A percentile compares a stretch with the other conserved stretches of the same genome.
Evolutionary conservation across 2,329 filamentous ascomycete species (phyloP).

Genomic region (Fusarium ramigenum): DNA sequence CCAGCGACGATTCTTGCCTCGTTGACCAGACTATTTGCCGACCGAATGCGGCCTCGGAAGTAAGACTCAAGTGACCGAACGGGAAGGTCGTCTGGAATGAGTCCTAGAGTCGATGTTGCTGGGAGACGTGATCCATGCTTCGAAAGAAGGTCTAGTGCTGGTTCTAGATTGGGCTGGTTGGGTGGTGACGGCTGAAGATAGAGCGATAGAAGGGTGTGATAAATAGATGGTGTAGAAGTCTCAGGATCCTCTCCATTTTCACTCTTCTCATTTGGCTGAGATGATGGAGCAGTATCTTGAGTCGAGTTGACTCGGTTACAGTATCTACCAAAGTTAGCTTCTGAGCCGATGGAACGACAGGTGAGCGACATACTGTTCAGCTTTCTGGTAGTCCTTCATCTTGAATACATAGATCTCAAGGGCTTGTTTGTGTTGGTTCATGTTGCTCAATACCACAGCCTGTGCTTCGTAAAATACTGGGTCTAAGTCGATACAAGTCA

Average conservation of each 20-base stretch:
- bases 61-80: slow-evolving; percentile 86
- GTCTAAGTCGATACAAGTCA: slow-evolving; percentile 61
- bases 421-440: slow-evolving; percentile 94
- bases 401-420: slow-evolving; percentile 98
- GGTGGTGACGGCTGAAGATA: slow-evolving; percentile 85
- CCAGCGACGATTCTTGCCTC: slow-evolving; percentile 81
- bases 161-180: slow-evolving; percentile 75
- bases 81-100: slow-evolving; percentile 84
- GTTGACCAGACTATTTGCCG: slow-evolving; percentile 83
- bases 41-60: slow-evolving; percentile 89
- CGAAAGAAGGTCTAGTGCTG: slow-evolving; percentile 87
- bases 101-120: slow-evolving; percentile 82
- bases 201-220: slow-evolving; percentile 87
- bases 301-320: slow-evolving; percentile 85
- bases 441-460: slow-evolving; percentile 90
- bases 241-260: slow-evolving; percentile 51
- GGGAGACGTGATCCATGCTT: slow-evolving; percentile 93
- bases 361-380: slow-evolving; percentile 78
- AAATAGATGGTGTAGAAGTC: slow-evolving; percentile 78
- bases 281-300: slow-evolving; percentile 56
- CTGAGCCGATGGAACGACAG: background rate
- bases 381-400: slow-evolving; percentile 84
- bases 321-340: slow-evolving; percentile 65
- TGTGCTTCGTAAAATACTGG: slow-evolving; percentile 87
- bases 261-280: slow-evolving; percentile 47